Evolutionary conservation across 164 flowering plant species (phyloP), one percentile per base, ranked within the genome.

Genomic region (Magnolia sinica): DNA sequence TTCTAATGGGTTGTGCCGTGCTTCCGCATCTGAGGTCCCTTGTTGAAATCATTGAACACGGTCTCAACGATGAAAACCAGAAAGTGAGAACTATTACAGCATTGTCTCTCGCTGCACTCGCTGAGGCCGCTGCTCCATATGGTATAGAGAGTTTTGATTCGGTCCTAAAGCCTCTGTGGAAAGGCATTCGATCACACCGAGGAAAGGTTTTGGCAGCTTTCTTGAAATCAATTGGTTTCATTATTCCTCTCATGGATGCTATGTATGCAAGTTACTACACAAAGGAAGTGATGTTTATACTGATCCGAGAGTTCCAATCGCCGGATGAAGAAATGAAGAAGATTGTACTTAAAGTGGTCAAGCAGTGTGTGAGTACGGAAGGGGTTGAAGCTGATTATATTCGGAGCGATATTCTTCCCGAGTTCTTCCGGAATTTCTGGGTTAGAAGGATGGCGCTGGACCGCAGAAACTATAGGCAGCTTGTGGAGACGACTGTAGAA

Each of bases 311-410:
- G 85, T 96, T 96, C 80, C 99, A 96, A 78, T 94, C 99, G 1
- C 99, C 99, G 7, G 99, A 96, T 85, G 99, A 96, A 82, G 99
- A 96, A 87, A 96, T 96, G 99, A 96, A 96, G 90, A 96, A 96
- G 74, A 96, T 96, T 83, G 98, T 96, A 65, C 79, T 94, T 66
- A 96, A 96, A 79, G 99, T 96, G 76, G 99, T 94, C 70, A 96
- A 96, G 83, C 98, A 96, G 82, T 94, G 99, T 85, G 99, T 96
- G 76, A 91, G 98, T 73, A 96, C 98, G 0, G 98, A 96, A 80
- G 99, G 98, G 29, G 98, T 96, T 4, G 98, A 94, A 80, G 87
- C 99, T 51, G 98, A 89, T 8, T 96, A 94, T 75, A 96, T 96
- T 37, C 81, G 97, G 9, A 88, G 70, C 80, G 99, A 96, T 77